These are phyloP conservation scores for Xylaria sp. DNA, from an alignment of 2,329 filamentous ascomycete species.

Conservation along the genomic window DNA sequence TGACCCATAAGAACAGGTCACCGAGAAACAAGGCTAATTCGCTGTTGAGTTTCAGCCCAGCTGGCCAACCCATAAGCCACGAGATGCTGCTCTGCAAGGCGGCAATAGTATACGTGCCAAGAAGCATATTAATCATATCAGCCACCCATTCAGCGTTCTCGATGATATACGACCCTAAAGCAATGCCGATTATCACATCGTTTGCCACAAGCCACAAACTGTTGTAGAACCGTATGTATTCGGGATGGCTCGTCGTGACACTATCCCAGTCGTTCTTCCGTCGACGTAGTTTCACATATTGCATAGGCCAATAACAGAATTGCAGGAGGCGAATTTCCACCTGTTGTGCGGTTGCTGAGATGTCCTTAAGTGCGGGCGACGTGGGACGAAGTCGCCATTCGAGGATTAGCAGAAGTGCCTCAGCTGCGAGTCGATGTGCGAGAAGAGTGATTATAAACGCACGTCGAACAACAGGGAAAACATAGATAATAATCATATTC, in stretches of 20 bases:
- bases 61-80: conserved; percentile 97
- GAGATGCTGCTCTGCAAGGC: conserved; percentile 88
- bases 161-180: conserved; percentile 94
- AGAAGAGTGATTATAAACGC: conserved; percentile 83
- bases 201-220: conserved; percentile 98
- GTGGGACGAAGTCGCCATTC: conserved; percentile 86
- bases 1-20: conserved; percentile 97
- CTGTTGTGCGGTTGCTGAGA: conserved; percentile 96
- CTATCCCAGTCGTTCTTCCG: conserved; percentile 94
- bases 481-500: conserved; percentile 76
- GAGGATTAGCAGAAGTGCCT: conserved; percentile 79
- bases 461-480: conserved; percentile 79
- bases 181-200: conserved; percentile 98
- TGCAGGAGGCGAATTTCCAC: conserved; percentile 97
- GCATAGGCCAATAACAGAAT: conserved; percentile 98
- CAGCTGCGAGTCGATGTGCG: conserved; percentile 81
- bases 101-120: conserved; percentile 86
- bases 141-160: conserved; percentile 92
- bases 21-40: conserved; percentile 94
- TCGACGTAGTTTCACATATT: conserved; percentile 90
- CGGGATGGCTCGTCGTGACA: conserved; percentile 92
- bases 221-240: conserved; percentile 99
- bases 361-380: conserved; percentile 88
- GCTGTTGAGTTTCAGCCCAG: conserved; percentile 92
- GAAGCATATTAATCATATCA: conserved; percentile 77